Conservation (phyloP, 1,284 basidiomycete genomes). For the Pseudozyma hubeiensis region DNA sequence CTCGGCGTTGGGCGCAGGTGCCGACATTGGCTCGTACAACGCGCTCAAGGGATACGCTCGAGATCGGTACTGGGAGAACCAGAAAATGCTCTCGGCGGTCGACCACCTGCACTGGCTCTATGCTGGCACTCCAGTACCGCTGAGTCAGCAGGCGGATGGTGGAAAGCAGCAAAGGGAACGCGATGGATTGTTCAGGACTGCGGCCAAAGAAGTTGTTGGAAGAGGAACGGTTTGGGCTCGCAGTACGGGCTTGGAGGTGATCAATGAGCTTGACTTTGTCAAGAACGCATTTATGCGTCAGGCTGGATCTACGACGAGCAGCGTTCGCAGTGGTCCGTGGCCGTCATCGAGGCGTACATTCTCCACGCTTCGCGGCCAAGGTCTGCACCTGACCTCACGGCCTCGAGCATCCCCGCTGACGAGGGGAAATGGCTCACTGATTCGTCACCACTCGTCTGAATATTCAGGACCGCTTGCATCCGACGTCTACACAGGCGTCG, state of each 20-base stretch:
- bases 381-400: constrained; percentile 5
- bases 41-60: constrained; percentile 56
- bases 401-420: neutral
- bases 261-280: constrained; percentile 64
- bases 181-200: constrained; percentile 33
- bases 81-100: constrained; percentile 62
- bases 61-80: constrained; percentile 64
- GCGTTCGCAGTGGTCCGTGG: constrained; percentile 6
- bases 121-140: constrained; percentile 47
- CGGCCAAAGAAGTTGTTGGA: constrained; percentile 42
- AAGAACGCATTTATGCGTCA: constrained; percentile 59
- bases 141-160: constrained; percentile 31
- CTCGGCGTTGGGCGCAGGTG: constrained; percentile 47
- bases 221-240: constrained; percentile 60
- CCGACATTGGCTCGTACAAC: constrained; percentile 61
- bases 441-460: constrained; percentile 24
- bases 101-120: constrained; percentile 67
- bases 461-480: constrained; percentile 35
- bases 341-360: constrained; percentile 9
- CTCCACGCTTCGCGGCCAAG: neutral
- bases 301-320: constrained; percentile 37
- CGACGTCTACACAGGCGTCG: constrained; percentile 45
- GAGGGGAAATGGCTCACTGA: neutral
- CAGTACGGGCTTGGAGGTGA: constrained; percentile 64
- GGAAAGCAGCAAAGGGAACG: constrained; percentile 30